A percentile compares a stretch with the other conserved stretches of the same genome.
These are phyloP conservation scores for Parathielavia hyrcaniae DNA, from an alignment of 495 filamentous ascomycete species.

Conservation along the genomic window DNA sequence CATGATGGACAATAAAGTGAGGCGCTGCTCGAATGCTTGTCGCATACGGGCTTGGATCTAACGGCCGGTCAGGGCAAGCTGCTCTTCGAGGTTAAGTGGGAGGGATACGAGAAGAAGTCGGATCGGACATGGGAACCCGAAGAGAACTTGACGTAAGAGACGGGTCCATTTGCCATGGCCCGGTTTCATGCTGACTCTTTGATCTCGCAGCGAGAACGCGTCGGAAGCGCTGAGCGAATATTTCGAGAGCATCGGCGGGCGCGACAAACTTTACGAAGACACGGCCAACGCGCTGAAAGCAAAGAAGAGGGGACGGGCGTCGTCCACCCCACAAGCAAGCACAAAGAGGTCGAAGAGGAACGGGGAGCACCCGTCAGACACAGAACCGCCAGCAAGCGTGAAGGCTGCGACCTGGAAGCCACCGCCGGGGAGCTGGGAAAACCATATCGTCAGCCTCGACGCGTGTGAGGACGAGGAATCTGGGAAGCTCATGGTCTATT, in stretches of 20 bases:
- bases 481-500: conserved; percentile 44
- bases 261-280: conserved; percentile 47
- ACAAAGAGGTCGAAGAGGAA: conserved; percentile 37
- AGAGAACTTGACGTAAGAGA: conserved; percentile 48
- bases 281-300: conserved; percentile 34
- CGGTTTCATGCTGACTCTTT: conserved; percentile 1
- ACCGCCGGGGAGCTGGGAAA: conserved; percentile 53
- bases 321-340: conserved; percentile 27
- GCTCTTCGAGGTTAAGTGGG: conserved; percentile 55
- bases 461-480: conserved; percentile 50
- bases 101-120: conserved; percentile 52
- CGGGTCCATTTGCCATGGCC: background rate
- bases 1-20: conserved; percentile 36
- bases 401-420: conserved; percentile 44
- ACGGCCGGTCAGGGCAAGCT: conserved; percentile 33
- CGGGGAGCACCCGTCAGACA: conserved; percentile 32
- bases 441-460: conserved; percentile 49
- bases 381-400: conserved; percentile 34
- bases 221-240: conserved; percentile 43
- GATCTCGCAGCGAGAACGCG: conserved; percentile 36
- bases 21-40: background rate
- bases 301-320: conserved; percentile 45
- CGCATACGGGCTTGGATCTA: background rate
- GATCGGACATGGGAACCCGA: conserved; percentile 59
- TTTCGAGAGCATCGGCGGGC: conserved; percentile 44